These are phyloP conservation scores for Aureobasidium sp. DNA, from an alignment of 2,329 filamentous ascomycete genomes.

Conservation along the genomic window DNA sequence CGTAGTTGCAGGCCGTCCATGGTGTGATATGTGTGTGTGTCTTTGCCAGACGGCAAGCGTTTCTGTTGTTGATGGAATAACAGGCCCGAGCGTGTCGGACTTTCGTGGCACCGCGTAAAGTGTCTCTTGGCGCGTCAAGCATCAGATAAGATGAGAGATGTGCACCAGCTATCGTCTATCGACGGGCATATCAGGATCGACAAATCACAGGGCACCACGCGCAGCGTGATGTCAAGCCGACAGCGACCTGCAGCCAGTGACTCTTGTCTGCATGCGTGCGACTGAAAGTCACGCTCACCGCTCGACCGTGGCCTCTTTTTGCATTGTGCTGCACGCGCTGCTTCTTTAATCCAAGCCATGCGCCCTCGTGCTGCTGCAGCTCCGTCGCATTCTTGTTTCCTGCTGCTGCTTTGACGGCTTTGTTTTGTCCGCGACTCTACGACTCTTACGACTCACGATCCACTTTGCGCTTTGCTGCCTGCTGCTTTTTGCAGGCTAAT, in stretches of 20 bases:
- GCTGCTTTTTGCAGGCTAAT: background rate
- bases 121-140: background rate
- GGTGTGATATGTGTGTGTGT: conserved; percentile 10
- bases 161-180: background rate
- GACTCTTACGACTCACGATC: background rate
- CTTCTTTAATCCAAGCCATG: background rate
- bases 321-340: background rate
- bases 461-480: conserved; percentile 8
- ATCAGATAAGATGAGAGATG: background rate
- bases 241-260: background rate
- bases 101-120: conserved; percentile 4
- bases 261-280: conserved; percentile 4
- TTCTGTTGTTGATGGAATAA: background rate
- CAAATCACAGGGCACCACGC: conserved; percentile 11
- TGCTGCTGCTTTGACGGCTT: conserved; percentile 4
- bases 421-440: background rate
- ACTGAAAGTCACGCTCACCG: conserved; percentile 11
- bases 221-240: background rate
- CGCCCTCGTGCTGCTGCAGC: background rate
- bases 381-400: background rate
- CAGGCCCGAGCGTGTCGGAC: background rate
- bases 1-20: conserved; percentile 72
- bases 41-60: background rate
- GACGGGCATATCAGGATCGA: conserved; percentile 1
- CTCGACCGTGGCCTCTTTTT: background rate